Conservation (phyloP, 352 stramenopile species). For the Phytophthora brassicae region DNA sequence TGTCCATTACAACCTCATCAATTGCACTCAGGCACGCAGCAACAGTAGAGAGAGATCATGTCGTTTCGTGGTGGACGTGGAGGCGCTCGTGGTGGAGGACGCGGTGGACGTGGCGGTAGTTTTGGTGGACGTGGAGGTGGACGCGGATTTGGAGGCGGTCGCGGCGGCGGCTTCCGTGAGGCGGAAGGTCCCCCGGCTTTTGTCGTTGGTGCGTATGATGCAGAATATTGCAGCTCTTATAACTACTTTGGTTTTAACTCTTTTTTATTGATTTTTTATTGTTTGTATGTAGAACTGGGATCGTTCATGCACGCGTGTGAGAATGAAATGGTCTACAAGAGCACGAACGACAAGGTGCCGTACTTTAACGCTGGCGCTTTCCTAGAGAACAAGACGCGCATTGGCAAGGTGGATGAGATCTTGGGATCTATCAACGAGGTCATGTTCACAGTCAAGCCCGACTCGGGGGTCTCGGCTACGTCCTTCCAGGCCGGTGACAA, state of each 20-base stretch:
- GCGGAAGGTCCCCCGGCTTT: conserved; percentile 69
- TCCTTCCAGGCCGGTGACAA: conserved; percentile 98
- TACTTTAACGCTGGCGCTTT: conserved; percentile 99
- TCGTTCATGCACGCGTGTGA: conserved; percentile 97
- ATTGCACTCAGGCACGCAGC: conserved; percentile 12
- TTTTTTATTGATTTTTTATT: neutral
- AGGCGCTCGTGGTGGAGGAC: conserved; percentile 45
- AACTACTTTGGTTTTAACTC: too few species aligned
- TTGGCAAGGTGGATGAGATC: conserved; percentile 99
- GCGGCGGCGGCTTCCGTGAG: conserved; percentile 50
- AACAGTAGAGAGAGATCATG: conserved; percentile 31
- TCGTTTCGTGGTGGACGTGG: conserved; percentile 62
- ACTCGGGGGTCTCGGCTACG: conserved; percentile 92
- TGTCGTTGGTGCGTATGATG: conserved; percentile 52
- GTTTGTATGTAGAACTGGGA: conserved; percentile 85
- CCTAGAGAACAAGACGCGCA: conserved; percentile 99
- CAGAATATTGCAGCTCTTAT: neutral
- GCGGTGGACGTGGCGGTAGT: conserved; percentile 39
- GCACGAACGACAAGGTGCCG: conserved; percentile 94
- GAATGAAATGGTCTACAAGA: conserved; percentile 98
- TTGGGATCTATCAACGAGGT: conserved; percentile 96
- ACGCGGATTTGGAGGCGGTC: conserved; percentile 28
- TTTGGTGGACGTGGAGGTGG: conserved; percentile 46
- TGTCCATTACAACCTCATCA: conserved; percentile 8
- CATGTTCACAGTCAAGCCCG: conserved; percentile 97